A percentile compares a stretch with the other conserved stretches of the same genome.
Evolutionary conservation across 2,329 filamentous ascomycete genomes (phyloP).

Genomic region (Diplodia scrobiculata): DNA sequence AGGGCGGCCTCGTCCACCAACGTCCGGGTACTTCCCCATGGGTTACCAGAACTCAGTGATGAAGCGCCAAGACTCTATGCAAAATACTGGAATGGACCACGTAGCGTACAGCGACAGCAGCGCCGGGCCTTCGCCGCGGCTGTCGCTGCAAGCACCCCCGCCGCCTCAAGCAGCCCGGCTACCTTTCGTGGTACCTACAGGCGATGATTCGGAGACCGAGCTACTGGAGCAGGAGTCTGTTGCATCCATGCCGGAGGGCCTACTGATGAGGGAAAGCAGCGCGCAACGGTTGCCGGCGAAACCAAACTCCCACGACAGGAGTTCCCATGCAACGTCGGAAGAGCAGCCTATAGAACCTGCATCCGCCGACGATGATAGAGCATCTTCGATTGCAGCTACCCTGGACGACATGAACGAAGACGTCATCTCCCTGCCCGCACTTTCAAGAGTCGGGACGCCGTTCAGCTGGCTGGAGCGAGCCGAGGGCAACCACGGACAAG

Average conservation of each 20-base stretch:
- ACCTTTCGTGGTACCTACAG: conserved; percentile 21
- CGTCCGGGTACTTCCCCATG: not conserved
- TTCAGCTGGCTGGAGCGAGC: conserved; percentile 14
- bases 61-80: conserved; percentile 14
- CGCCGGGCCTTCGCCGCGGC: not conserved
- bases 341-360: conserved; percentile 37
- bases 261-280: conserved; percentile 10
- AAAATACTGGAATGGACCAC: not conserved
- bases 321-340: conserved; percentile 12
- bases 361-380: conserved; percentile 46
- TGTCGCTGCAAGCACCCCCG: not conserved
- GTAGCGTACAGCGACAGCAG: conserved; percentile 8
- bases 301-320: conserved; percentile 4
- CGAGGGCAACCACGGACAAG: not conserved
- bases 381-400: conserved; percentile 55
- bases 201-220: conserved; percentile 2
- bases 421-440: conserved; percentile 39
- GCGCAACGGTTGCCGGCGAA: conserved; percentile 3
- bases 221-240: conserved; percentile 23
- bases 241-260: conserved; percentile 12
- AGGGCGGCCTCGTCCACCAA: conserved; percentile 35
- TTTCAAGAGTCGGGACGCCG: conserved; percentile 33
- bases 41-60: not conserved
- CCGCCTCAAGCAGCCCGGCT: conserved; percentile 6
- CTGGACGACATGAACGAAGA: conserved; percentile 64